phyloP scores from a whole-genome alignment of 2,329 filamentous ascomycete species.

The Ceratocystis papillata region DNA sequence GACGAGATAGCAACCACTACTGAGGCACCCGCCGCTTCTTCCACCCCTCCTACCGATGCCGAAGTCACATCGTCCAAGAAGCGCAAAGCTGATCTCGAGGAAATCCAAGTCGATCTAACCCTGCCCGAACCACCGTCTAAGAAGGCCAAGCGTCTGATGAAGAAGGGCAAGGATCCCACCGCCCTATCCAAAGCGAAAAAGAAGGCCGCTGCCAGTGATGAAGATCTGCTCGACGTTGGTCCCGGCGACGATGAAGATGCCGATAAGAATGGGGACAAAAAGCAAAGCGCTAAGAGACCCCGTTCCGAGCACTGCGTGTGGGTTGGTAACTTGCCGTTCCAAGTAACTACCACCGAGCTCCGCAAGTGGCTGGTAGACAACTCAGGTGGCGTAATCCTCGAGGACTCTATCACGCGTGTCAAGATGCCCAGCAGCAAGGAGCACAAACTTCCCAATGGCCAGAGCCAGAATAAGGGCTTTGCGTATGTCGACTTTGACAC shows the following conservation, averaged over 20 bases:
- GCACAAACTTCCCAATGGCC: slow-evolving; percentile 26
- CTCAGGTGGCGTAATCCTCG: slow-evolving; percentile 53
- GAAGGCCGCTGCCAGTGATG: slow-evolving; percentile 34
- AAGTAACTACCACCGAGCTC: slow-evolving; percentile 60
- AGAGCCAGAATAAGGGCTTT: slow-evolving; percentile 69
- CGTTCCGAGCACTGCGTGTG: slow-evolving; percentile 80
- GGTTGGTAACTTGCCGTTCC: slow-evolving; percentile 93
- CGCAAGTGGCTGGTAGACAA: slow-evolving; percentile 68
- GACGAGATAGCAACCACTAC: not conserved
- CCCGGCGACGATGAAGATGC: slow-evolving; percentile 25
- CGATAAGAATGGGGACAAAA: slow-evolving; percentile 29
- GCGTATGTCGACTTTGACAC: slow-evolving; percentile 88
- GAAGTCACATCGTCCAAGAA: slow-evolving; percentile 44
- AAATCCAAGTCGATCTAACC: slow-evolving; percentile 79
- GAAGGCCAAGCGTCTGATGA: slow-evolving; percentile 77
- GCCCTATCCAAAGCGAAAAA: slow-evolving; percentile 34
- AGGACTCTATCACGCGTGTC: slow-evolving; percentile 68
- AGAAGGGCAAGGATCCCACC: slow-evolving; percentile 60
- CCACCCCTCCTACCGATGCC: slow-evolving; percentile 2
- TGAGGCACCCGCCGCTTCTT: slow-evolving; percentile 1
- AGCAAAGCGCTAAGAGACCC: slow-evolving; percentile 37
- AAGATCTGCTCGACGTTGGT: slow-evolving; percentile 25
- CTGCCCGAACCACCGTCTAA: slow-evolving; percentile 94
- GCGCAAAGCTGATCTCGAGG: slow-evolving; percentile 58
- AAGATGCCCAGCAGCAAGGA: slow-evolving; percentile 51